These are phyloP conservation scores for Penicillium dipodomyicola DNA, from an alignment of 495 filamentous ascomycete genomes.

Conservation along the genomic window DNA sequence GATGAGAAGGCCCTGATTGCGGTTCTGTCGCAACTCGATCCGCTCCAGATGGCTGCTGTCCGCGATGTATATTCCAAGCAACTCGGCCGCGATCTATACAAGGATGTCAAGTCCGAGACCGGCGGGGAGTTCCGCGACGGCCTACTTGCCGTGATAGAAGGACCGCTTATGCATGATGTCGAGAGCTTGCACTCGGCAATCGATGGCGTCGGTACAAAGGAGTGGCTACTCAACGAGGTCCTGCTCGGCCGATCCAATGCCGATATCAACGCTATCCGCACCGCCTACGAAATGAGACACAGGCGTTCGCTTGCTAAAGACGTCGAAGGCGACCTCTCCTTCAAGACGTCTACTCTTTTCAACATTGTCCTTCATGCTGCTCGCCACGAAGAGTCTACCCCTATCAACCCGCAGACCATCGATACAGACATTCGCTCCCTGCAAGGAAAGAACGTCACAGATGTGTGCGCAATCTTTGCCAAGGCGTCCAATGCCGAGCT, in stretches of 20 bases:
- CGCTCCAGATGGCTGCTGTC: slow-evolving; percentile 68
- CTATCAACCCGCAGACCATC: slow-evolving; percentile 63
- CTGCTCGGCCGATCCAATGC: slow-evolving; percentile 80
- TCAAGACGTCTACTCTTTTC: slow-evolving; percentile 82
- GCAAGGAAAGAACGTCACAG: slow-evolving; percentile 66
- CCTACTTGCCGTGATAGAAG: slow-evolving; percentile 69
- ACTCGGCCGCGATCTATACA: slow-evolving; percentile 63
- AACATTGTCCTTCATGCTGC: slow-evolving; percentile 67
- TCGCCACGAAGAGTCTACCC: slow-evolving; percentile 71
- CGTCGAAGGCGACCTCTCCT: slow-evolving; percentile 73
- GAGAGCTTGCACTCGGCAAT: slow-evolving; percentile 64
- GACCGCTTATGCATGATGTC: slow-evolving; percentile 71
- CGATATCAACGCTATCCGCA: slow-evolving; percentile 78
- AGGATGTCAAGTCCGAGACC: slow-evolving; percentile 73
- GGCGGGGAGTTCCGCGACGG: slow-evolving; percentile 67
- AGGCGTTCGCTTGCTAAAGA: slow-evolving; percentile 59
- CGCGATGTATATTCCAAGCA: slow-evolving; percentile 60
- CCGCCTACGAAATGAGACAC: slow-evolving; percentile 66
- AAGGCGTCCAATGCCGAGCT: slow-evolving; percentile 73
- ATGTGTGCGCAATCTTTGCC: slow-evolving; percentile 73
- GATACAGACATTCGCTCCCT: slow-evolving; percentile 70
- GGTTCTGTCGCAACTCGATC: slow-evolving; percentile 64
- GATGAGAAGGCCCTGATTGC: slow-evolving; percentile 72
- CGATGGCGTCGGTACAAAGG: slow-evolving; percentile 79
- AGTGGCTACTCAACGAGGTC: slow-evolving; percentile 79